A percentile compares a stretch with the other conserved stretches of the same genome.
phyloP scores from a whole-genome alignment of 768 basidiomycete species.

The Calocera cornea region DNA sequence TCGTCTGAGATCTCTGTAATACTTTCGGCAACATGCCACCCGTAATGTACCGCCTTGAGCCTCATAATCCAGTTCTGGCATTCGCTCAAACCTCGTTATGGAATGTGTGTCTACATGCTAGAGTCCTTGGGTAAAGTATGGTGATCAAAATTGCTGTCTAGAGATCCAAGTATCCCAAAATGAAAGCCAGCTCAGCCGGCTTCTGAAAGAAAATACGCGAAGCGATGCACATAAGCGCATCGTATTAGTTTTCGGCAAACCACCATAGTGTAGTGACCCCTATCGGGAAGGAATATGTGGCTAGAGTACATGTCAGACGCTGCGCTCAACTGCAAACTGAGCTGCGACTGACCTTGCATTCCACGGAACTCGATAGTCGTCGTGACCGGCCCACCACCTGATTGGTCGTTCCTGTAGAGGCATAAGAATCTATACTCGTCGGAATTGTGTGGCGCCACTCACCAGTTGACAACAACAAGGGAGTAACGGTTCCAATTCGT shows the following conservation, averaged over 20 bases:
- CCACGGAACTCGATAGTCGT: conserved; percentile 54
- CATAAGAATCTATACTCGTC: not conserved
- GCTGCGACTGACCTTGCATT: conserved; percentile 29
- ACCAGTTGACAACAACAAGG: conserved; percentile 59
- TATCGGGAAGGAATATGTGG: conserved; percentile 63
- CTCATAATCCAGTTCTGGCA: too few species aligned
- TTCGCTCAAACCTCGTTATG: too few species aligned
- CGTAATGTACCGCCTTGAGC: too few species aligned
- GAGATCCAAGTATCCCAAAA: too few species aligned
- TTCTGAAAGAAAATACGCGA: too few species aligned
- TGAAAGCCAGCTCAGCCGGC: too few species aligned
- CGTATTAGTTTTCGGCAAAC: conserved; percentile 19
- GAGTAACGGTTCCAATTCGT: conserved; percentile 52
- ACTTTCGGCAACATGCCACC: too few species aligned
- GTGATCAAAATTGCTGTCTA: too few species aligned
- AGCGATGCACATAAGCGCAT: too few species aligned
- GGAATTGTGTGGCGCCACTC: conserved; percentile 7
- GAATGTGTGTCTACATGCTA: too few species aligned
- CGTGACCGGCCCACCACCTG: conserved; percentile 41
- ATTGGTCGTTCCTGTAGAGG: conserved; percentile 28
- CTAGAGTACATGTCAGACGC: conserved; percentile 24
- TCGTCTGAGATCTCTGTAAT: too few species aligned
- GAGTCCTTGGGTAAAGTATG: too few species aligned
- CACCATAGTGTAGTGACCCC: conserved; percentile 50
- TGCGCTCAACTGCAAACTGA: not conserved